phyloP scores from a whole-genome alignment of 768 basidiomycete genomes.

The Hemileccinum rubropunctum region DNA sequence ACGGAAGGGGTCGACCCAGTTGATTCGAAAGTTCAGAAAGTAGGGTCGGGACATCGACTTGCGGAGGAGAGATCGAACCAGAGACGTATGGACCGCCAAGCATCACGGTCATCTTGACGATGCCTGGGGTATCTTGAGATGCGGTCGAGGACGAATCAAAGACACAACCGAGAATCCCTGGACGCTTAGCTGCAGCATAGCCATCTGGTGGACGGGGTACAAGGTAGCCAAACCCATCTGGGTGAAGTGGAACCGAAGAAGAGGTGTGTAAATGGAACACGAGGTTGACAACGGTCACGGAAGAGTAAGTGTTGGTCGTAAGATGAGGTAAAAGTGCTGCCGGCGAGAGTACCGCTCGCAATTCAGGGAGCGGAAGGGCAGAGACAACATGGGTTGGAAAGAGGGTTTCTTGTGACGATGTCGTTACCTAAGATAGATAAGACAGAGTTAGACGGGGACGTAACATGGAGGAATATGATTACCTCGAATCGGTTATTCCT shows the following conservation, averaged over 20 bases:
- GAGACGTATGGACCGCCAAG: constrained; percentile 71
- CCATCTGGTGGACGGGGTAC: constrained; percentile 70
- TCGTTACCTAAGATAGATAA: constrained; percentile 32
- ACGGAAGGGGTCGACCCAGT: constrained; percentile 46
- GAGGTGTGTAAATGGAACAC: constrained; percentile 59
- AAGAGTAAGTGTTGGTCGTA: constrained; percentile 64
- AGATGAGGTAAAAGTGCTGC: constrained; percentile 57
- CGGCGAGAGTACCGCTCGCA: constrained; percentile 44
- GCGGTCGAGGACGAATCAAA: constrained; percentile 84
- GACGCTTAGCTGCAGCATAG: constrained; percentile 39
- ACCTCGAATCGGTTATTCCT: constrained; percentile 47
- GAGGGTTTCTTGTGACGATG: constrained; percentile 33
- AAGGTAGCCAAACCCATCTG: constrained; percentile 91
- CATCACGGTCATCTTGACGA: constrained; percentile 89
- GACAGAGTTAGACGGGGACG: constrained; percentile 1
- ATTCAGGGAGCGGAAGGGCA: constrained; percentile 61
- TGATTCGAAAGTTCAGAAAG: constrained; percentile 42
- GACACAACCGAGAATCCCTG: constrained; percentile 76
- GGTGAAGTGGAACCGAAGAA: constrained; percentile 52
- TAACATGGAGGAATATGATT: constrained; percentile 4
- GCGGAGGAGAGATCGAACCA: constrained; percentile 11
- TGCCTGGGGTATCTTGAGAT: constrained; percentile 47
- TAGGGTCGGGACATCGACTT: constrained; percentile 23
- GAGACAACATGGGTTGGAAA: constrained; percentile 72
- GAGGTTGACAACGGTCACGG: constrained; percentile 87